Evolutionary conservation across 805 yeast species (phyloP), one percentile per base, ranked within the genome.

Genomic region (Starmerella scarabaei): DNA sequence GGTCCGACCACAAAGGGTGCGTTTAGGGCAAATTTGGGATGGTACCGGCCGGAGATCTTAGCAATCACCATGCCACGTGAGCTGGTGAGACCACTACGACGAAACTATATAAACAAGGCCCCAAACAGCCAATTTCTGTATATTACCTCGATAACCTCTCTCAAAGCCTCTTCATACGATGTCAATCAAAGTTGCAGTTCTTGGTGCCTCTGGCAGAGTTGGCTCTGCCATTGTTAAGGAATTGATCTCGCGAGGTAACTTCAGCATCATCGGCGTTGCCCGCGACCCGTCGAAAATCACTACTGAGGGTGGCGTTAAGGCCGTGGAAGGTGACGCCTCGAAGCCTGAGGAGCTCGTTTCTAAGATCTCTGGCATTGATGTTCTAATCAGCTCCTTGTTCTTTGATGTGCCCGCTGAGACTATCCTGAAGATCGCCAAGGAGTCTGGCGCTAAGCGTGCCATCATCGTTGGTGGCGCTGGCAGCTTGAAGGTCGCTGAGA

Each of bases 151-250:
- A n/a, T n/a, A n/a, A n/a, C n/a, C n/a, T n/a, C n/a, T n/a, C n/a
- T n/a, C n/a, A n/a, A n/a, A n/a, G n/a, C n/a, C n/a, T n/a, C n/a
- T n/a, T n/a, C n/a, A n/a, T n/a, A n/a, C n/a, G n/a, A 32, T 32
- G 35, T 14, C 35, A 12, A 21, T 21, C 12, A 37, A 42, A 26
- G 42, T 51, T 31, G 44, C 44, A 15, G 52, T 50, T n/a, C 33
- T 50, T 18, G 54, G 53, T 14, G 54, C 50, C 30, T 42, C 47
- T 21, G 53, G 53, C 15, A 50, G 49, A 36, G 33, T 45, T 1
- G 96, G 48, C 12, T 41, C 45, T 8, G 45, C 41, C 4, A 31
- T 44, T 27, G 41, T 38, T 6, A 28, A 36, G 24, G 41, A 44
- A 30, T 35, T 44, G 2, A 34, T 44, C 17, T 21, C 30, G 15